Evolutionary conservation across 2,329 filamentous ascomycete species (phyloP).

Genomic region (Aureobasidium pullulans): DNA sequence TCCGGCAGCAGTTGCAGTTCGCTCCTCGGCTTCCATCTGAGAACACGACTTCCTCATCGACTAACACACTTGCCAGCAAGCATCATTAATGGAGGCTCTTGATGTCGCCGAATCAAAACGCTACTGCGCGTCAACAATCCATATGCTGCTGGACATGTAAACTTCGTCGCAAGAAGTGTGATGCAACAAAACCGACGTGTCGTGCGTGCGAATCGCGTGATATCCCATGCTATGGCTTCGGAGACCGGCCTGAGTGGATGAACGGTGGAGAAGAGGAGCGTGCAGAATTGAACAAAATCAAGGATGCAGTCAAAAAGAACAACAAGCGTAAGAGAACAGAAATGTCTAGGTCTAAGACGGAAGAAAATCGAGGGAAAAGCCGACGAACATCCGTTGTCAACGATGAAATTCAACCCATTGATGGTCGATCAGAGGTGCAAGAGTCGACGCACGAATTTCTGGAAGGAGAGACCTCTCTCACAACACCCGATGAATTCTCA

Average conservation of each 20-base stretch:
- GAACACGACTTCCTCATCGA: too few species aligned
- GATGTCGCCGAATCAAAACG: neutral
- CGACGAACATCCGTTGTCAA: neutral
- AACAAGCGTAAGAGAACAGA: neutral
- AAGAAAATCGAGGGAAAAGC: neutral
- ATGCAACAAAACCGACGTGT: conserved; percentile 1
- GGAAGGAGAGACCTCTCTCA: neutral
- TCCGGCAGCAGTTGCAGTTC: neutral
- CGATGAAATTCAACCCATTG: too few species aligned
- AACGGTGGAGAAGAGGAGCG: neutral
- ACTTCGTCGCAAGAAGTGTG: conserved; percentile 14
- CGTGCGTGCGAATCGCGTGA: neutral
- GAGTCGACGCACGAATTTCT: neutral
- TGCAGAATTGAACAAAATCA: neutral
- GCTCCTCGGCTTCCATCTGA: too few species aligned
- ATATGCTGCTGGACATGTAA: conserved; percentile 14
- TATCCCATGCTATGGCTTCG: conserved; percentile 14
- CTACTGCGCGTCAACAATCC: neutral
- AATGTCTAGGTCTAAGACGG: neutral
- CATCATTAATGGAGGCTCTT: neutral
- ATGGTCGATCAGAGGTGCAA: neutral
- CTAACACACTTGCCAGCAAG: neutral
- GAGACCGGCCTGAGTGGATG: conserved; percentile 5
- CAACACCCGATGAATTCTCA: neutral
- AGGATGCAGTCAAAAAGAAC: conserved; percentile 10